phyloP scores from a whole-genome alignment of 225 moss, liverwort and hornwort genomes.

The Marchantia paleacea region DNA sequence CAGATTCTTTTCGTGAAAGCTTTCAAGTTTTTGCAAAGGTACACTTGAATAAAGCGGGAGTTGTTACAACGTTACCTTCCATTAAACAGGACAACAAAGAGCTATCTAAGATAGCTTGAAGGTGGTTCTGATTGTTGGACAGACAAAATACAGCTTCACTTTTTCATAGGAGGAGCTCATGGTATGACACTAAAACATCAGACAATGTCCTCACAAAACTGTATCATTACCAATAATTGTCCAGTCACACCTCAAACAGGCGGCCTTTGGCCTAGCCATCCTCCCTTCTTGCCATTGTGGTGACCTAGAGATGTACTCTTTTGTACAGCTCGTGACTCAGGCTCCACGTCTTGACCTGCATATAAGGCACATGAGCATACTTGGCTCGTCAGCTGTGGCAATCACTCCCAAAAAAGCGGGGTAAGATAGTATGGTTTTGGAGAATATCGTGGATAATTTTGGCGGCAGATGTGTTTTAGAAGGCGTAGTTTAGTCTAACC shows the following conservation, averaged over 20 bases:
- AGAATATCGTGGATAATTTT: background rate
- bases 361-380: conserved; percentile 33
- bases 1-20: background rate
- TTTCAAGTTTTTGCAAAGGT: background rate
- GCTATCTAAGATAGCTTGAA: background rate
- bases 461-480: background rate
- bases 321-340: conserved; percentile 23
- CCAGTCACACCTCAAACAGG: conserved; percentile 23
- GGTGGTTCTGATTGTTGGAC: background rate
- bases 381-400: conserved; percentile 25
- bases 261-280: conserved; percentile 8
- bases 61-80: background rate
- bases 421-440: background rate
- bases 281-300: conserved; percentile 22
- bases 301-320: conserved; percentile 16
- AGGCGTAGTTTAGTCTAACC: background rate
- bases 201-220: background rate
- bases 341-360: conserved; percentile 36
- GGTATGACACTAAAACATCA: background rate
- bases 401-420: conserved; percentile 6
- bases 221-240: conserved; percentile 25
- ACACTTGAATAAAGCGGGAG: background rate
- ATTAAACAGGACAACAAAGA: background rate
- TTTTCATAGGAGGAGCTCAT: background rate
- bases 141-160: background rate